These are phyloP conservation scores for Gracilaria vermiculophylla DNA, from an alignment of 23 red algal species.

Conservation along the genomic window DNA sequence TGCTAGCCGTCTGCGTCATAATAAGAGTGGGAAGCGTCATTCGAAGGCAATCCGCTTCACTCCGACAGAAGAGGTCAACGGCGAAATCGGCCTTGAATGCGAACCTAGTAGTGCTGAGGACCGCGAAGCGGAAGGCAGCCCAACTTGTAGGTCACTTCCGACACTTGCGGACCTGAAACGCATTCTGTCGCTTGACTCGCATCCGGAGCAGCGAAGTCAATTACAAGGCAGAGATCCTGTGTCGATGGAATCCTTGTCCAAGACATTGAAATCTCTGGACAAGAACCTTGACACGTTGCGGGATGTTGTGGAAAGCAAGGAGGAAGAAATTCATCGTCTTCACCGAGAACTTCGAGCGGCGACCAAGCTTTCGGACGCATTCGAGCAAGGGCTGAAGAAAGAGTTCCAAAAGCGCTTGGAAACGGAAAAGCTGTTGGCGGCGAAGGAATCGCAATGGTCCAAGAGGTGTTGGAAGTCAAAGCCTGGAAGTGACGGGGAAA, in stretches of 20 bases:
- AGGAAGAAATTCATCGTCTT: background rate
- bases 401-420: background rate
- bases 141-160: background rate
- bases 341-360: background rate
- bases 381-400: background rate
- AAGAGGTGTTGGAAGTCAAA: no score
- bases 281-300: background rate
- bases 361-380: background rate
- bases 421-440: background rate
- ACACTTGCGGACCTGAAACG: background rate
- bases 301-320: background rate
- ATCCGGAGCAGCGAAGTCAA: background rate
- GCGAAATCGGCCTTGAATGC: background rate
- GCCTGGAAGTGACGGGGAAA: no score
- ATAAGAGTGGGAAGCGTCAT: no score
- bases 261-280: background rate
- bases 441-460: background rate
- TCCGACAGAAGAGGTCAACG: no score
- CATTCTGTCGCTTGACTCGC: background rate
- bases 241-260: background rate
- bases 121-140: background rate
- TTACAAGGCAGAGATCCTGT: background rate
- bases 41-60: no score
- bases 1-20: no score
- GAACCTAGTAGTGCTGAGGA: background rate